Percentiles rank a stretch among this genome's conserved stretches.
Evolutionary conservation across 345 rosid species (phyloP).

Genomic region (Corchorus olitorius): DNA sequence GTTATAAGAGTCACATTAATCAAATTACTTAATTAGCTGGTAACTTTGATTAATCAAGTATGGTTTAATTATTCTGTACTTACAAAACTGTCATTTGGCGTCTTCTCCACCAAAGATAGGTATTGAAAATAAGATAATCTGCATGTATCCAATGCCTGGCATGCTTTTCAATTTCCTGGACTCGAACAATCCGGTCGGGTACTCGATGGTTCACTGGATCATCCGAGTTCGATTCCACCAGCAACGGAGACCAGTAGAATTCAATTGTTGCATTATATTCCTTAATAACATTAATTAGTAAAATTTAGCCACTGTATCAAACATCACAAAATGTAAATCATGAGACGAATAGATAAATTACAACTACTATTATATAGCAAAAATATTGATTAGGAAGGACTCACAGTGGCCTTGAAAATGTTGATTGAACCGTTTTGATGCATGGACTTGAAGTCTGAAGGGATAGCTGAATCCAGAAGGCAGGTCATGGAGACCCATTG

Average conservation of each 20-base stretch:
- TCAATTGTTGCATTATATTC: constrained; percentile 85
- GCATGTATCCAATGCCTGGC: constrained; percentile 70
- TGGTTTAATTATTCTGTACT: constrained; percentile 30
- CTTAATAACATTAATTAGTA: constrained; percentile 34
- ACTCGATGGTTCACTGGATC: constrained; percentile 74
- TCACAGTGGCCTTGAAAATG: constrained; percentile 51
- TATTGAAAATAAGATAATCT: constrained; percentile 74
- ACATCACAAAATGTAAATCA: not conserved
- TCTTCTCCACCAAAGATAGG: constrained; percentile 94
- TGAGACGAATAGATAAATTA: not conserved
- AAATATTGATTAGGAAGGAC: not conserved
- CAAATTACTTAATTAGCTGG: too few relatives aligned
- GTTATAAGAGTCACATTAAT: not conserved
- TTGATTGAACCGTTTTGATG: constrained; percentile 62
- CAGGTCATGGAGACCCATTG: constrained; percentile 98
- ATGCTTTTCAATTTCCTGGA: constrained; percentile 81
- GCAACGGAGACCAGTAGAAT: constrained; percentile 88
- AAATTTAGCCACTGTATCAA: constrained; percentile 18
- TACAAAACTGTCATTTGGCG: constrained; percentile 71
- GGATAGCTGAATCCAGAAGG: constrained; percentile 64
- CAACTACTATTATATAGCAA: not conserved
- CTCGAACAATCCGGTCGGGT: constrained; percentile 68
- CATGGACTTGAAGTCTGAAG: constrained; percentile 54
- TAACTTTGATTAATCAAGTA: too few relatives aligned
- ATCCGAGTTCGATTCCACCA: constrained; percentile 94